Evolutionary conservation across 2,329 filamentous ascomycete genomes (phyloP).

Genomic region (Stachybotrys elegans): DNA sequence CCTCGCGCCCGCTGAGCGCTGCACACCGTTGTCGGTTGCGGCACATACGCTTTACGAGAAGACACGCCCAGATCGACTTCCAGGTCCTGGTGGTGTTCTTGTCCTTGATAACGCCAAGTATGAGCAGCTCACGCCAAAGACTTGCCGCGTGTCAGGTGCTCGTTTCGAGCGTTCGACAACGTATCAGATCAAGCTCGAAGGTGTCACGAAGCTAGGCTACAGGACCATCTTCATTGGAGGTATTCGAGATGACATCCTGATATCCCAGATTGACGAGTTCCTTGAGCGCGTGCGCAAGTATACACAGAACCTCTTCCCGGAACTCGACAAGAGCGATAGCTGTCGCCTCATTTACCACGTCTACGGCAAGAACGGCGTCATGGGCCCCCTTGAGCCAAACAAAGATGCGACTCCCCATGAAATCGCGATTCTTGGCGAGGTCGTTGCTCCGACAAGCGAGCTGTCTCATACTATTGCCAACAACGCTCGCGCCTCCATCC

Average conservation of each 20-base stretch:
- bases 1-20: conserved; percentile 29
- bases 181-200: conserved; percentile 47
- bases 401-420: conserved; percentile 23
- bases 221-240: conserved; percentile 39
- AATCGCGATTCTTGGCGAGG: conserved; percentile 41
- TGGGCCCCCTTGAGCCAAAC: conserved; percentile 22
- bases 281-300: conserved; percentile 21
- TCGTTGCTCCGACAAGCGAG: conserved; percentile 35
- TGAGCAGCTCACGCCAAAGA: conserved; percentile 25
- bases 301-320: conserved; percentile 15
- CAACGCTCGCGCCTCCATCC: conserved; percentile 32
- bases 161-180: conserved; percentile 26
- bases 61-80: conserved; percentile 40
- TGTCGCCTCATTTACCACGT: conserved; percentile 38
- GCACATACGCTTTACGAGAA: conserved; percentile 52
- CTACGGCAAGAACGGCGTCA: conserved; percentile 35
- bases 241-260: conserved; percentile 40
- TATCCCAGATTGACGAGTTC: conserved; percentile 32
- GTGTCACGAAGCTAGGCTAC: conserved; percentile 35
- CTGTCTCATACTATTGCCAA: conserved; percentile 35
- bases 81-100: conserved; percentile 43
- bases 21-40: conserved; percentile 43
- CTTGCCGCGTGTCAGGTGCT: conserved; percentile 34
- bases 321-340: conserved; percentile 13
- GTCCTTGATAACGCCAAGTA: conserved; percentile 35